These are phyloP conservation scores for Phlyctochytrium arcticum DNA, from an alignment of 192 early-diverging fungal genomes.

Conservation along the genomic window DNA sequence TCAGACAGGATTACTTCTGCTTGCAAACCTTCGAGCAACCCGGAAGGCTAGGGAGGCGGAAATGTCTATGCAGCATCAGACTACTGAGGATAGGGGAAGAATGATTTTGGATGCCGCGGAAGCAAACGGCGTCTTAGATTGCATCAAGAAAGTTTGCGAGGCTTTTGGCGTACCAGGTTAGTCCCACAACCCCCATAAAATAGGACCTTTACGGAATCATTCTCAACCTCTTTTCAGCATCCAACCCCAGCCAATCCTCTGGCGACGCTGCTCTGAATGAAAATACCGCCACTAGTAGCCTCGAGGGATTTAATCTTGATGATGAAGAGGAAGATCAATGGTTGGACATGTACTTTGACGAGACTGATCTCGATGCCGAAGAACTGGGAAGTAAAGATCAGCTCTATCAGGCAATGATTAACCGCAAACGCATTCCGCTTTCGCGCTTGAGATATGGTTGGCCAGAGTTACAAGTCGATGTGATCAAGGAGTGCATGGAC, in stretches of 20 bases:
- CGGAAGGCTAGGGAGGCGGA: background rate
- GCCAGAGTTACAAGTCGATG: constrained; percentile 74
- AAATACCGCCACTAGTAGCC: background rate
- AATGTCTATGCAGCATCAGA: no score
- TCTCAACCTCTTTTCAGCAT: no score
- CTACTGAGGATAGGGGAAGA: no score
- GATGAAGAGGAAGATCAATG: constrained; percentile 48
- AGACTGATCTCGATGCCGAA: constrained; percentile 27
- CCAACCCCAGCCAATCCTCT: no score
- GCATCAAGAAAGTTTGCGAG: constrained; percentile 64
- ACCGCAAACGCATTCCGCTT: background rate
- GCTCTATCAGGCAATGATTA: no score
- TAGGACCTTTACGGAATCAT: no score
- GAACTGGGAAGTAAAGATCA: background rate
- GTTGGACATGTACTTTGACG: constrained; percentile 40
- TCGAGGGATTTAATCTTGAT: background rate
- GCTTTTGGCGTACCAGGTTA: constrained; percentile 58
- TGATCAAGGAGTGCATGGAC: constrained; percentile 68
- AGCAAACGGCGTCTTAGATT: constrained; percentile 56
- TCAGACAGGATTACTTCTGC: constrained; percentile 45
- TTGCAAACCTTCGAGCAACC: constrained; percentile 17
- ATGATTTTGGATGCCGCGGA: no score
- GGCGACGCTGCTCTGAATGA: background rate
- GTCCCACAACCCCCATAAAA: no score
- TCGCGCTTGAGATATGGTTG: constrained; percentile 56